Base-by-base conservation (phyloP, 2,329 filamentous ascomycete species). In the Colletotrichum endophyticum region DNA sequence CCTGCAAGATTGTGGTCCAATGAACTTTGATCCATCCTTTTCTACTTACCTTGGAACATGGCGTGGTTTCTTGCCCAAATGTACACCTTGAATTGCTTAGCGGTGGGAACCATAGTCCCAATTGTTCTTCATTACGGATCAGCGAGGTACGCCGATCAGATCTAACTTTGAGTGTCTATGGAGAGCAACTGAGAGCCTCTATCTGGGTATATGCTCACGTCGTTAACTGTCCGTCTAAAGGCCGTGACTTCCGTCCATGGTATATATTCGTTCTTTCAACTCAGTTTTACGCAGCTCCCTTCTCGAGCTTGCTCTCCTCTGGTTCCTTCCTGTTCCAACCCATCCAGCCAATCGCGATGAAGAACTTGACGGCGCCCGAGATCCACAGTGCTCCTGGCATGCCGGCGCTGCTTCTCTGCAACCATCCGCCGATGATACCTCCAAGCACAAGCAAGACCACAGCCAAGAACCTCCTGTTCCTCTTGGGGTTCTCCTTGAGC, bases 381-480 rank as follows among this genome's bases (percentile, higher is more conserved):
- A 88, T 80, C 87, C 88, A 90, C 19, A 90, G 80, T 6, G 86
- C 85, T 12, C 84, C 83, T 59, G 83, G 79, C 79, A 89, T 84
- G 6, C 86, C 86, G 15, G 83, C 84, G 2, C 78, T 76, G 32
- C 85, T 86, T 76, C 86, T 85, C 78, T 87, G 85, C 73, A 90
- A 79, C 88, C 88, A 91, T 0, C 86, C 88, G 34, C 88, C 87
- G 9, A 82, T 81, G 53, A 91, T 87, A 6, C 86, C 88, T 6
- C 89, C 89, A 4, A 83, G 78, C 6, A 91, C 80, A 30, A 90
- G 82, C 19, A 88, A 78, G 1, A 90, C 81, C 11, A 88, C 87
- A 28, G 87, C 86, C 1, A 82, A 79, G 27, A 88, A 82, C 11
- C 90, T 82, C 11, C 90, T 83, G 81, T 91, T 88, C 49, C 90